Evolutionary conservation across 2,329 filamentous ascomycete species (phyloP).

Genomic region (Scopulariopsis brevicaulis): DNA sequence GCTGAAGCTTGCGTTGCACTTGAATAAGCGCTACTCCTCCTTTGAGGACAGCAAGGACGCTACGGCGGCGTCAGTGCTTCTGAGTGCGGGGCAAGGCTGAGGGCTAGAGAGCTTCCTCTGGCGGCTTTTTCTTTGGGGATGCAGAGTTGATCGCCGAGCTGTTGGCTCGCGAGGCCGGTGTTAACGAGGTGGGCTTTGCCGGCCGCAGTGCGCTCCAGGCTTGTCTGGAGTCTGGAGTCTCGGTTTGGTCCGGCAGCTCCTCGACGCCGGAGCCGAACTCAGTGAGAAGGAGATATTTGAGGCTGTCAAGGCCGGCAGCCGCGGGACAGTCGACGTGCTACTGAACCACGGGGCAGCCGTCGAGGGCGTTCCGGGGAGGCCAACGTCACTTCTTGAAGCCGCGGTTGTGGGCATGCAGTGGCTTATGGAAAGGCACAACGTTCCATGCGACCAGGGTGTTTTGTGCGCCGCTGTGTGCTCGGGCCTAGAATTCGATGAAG

Average conservation of each 20-base stretch:
- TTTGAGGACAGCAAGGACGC: neutral
- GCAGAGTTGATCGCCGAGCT: neutral
- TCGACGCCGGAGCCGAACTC: neutral
- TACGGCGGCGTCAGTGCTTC: neutral
- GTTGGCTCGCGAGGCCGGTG: neutral
- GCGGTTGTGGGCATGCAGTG: neutral
- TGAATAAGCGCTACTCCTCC: neutral
- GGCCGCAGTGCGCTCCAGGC: neutral
- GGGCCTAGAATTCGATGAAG: neutral
- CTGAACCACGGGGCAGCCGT: neutral
- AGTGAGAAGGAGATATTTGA: neutral
- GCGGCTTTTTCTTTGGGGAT: neutral
- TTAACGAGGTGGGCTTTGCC: neutral
- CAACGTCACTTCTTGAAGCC: neutral
- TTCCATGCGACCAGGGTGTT: neutral
- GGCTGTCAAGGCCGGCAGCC: neutral
- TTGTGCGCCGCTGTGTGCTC: neutral
- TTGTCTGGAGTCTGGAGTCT: neutral
- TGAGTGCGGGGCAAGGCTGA: neutral
- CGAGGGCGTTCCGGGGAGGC: neutral
- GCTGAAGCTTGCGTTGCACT: neutral
- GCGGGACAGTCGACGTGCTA: neutral
- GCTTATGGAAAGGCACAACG: neutral
- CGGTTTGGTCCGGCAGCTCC: neutral
- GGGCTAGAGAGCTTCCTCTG: neutral